These are phyloP conservation scores for Cardamine occulta DNA, from an alignment of 345 rosid species.

Conservation along the genomic window DNA sequence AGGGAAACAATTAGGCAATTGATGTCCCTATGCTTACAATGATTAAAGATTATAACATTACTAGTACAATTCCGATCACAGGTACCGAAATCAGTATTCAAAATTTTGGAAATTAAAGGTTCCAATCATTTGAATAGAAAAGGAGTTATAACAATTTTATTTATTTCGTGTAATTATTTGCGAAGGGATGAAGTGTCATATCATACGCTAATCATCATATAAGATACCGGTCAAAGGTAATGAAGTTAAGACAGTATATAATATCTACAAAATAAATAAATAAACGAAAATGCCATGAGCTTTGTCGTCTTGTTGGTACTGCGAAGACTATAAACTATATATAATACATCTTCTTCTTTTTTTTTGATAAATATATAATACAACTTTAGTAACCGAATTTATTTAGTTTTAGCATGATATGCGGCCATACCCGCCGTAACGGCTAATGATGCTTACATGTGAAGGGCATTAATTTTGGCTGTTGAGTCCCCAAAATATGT, in stretches of 20 bases:
- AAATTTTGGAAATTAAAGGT: not conserved
- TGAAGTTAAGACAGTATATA: conserved; percentile 10
- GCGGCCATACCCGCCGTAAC: conserved; percentile 66
- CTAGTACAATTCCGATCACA: conserved; percentile 12
- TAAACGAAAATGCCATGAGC: conserved; percentile 25
- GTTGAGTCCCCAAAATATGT: conserved; percentile 38
- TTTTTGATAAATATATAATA: conserved; percentile 3
- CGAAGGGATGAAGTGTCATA: conserved; percentile 32
- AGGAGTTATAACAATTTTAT: not conserved
- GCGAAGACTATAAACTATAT: conserved; percentile 26
- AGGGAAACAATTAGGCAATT: not conserved
- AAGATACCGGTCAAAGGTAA: conserved; percentile 41
- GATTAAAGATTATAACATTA: conserved; percentile 18
- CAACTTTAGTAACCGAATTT: conserved; percentile 25
- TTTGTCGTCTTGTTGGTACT: conserved; percentile 36
- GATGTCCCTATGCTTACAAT: conserved; percentile 24
- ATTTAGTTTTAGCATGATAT: conserved; percentile 44
- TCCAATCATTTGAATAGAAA: conserved; percentile 39
- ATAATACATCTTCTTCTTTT: not conserved
- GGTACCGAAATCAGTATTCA: conserved; percentile 20
- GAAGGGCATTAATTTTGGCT: conserved; percentile 47
- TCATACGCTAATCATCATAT: conserved; percentile 33
- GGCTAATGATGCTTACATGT: conserved; percentile 72
- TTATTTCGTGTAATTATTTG: conserved; percentile 5
- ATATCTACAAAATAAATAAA: not conserved